phyloP scores from a whole-genome alignment of 768 basidiomycete genomes.

The Kwoniella botswanensis region DNA sequence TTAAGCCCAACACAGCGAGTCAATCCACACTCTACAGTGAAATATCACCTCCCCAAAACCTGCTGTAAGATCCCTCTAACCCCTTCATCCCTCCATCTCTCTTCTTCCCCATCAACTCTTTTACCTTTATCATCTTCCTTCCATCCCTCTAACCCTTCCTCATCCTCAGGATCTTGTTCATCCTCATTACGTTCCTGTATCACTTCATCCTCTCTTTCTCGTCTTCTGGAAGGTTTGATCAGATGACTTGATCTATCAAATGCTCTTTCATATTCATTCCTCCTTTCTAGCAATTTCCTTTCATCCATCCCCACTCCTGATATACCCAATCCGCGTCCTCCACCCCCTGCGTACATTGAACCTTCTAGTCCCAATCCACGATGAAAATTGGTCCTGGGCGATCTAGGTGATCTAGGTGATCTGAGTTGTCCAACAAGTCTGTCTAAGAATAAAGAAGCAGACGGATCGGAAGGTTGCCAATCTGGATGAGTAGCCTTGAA shows the following conservation, averaged over 20 bases:
- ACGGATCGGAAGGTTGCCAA: slow-evolving; percentile 90
- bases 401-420: slow-evolving; percentile 61
- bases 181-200: slow-evolving; percentile 27
- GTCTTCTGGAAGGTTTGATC: slow-evolving; percentile 7
- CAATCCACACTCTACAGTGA: too few relatives aligned
- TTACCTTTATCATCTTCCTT: slow-evolving; percentile 59
- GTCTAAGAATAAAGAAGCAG: slow-evolving; percentile 86
- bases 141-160: slow-evolving; percentile 55
- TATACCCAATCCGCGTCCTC: slow-evolving; percentile 3
- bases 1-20: too few relatives aligned
- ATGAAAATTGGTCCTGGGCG: slow-evolving; percentile 17
- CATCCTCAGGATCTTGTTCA: slow-evolving; percentile 63
- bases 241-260: slow-evolving; percentile 43
- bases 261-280: slow-evolving; percentile 47
- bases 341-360: slow-evolving; percentile 53
- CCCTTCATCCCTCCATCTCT: slow-evolving; percentile 72
- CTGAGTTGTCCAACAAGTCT: slow-evolving; percentile 63
- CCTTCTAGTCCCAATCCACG: slow-evolving; percentile 4
- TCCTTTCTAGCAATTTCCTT: slow-evolving; percentile 37
- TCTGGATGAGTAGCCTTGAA: slow-evolving; percentile 79
- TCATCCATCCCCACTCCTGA: slow-evolving; percentile 30
- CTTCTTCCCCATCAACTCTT: slow-evolving; percentile 63
- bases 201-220: slow-evolving; percentile 29
- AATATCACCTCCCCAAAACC: slow-evolving; percentile 64
- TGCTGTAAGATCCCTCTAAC: slow-evolving; percentile 83